Conservation (phyloP, 192 early-diverging fungal genomes). For the Piromyces finnis region DNA sequence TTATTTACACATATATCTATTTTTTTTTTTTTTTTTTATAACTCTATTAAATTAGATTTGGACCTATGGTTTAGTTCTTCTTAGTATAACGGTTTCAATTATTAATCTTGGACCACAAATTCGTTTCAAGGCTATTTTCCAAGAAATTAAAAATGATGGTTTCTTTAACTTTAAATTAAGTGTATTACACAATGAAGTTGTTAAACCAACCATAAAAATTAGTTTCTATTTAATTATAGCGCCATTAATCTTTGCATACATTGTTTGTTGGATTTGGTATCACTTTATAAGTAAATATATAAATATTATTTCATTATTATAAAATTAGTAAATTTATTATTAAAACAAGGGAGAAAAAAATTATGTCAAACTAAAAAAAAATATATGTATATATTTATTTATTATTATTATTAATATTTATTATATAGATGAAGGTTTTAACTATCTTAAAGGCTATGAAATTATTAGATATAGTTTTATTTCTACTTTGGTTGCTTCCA, state of each 20-base stretch:
- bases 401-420: too few species aligned
- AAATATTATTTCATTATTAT: background rate
- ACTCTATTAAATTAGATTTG: background rate
- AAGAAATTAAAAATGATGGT: background rate
- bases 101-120: background rate
- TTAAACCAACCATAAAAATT: background rate
- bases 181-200: background rate
- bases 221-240: background rate
- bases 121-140: background rate
- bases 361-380: too few species aligned
- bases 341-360: too few species aligned
- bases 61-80: background rate
- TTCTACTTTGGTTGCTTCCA: background rate
- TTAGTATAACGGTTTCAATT: background rate
- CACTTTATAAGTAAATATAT: background rate
- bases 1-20: too few species aligned
- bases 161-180: background rate
- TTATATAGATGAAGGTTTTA: background rate
- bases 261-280: background rate
- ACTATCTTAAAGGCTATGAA: background rate
- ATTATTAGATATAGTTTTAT: background rate
- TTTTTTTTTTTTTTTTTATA: too few species aligned
- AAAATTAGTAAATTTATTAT: too few species aligned
- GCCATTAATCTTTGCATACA: background rate
- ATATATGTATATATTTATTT: too few species aligned